A percentile compares a stretch with the other conserved stretches of the same genome.
Evolutionary conservation across 495 filamentous ascomycete genomes (phyloP).

Genomic region (Penicillium antarcticum): DNA sequence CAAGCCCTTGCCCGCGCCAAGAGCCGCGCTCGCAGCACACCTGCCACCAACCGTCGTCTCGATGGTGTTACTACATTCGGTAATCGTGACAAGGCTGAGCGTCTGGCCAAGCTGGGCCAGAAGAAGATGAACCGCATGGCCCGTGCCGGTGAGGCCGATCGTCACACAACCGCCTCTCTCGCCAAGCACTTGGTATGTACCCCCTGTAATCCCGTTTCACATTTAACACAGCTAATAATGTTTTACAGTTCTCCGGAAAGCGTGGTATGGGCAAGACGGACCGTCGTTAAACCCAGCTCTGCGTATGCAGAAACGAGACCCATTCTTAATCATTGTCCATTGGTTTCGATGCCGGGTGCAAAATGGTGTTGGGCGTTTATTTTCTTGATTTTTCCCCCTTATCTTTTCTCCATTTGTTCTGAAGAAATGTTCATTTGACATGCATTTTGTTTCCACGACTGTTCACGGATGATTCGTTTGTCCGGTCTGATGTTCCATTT

Average conservation of each 20-base stretch:
- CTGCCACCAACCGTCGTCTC: slow-evolving; percentile 71
- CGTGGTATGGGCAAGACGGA: slow-evolving; percentile 58
- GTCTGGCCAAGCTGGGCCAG: slow-evolving; percentile 81
- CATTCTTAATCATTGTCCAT: slow-evolving; percentile 36
- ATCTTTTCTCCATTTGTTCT: slow-evolving; percentile 4
- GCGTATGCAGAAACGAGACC: slow-evolving; percentile 26
- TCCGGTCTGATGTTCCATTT: slow-evolving; percentile 1
- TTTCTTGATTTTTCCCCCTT: neutral
- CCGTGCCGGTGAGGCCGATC: slow-evolving; percentile 91
- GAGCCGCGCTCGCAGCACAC: slow-evolving; percentile 74
- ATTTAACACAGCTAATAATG: slow-evolving; percentile 19
- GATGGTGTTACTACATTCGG: slow-evolving; percentile 60
- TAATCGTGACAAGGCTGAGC: slow-evolving; percentile 74
- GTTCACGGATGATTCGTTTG: slow-evolving; percentile 6
- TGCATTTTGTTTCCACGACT: slow-evolving; percentile 9
- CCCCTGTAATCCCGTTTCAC: neutral
- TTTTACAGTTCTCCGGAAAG: slow-evolving; percentile 52
- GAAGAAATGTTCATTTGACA: slow-evolving; percentile 13
- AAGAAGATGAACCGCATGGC: slow-evolving; percentile 99
- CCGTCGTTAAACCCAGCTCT: slow-evolving; percentile 42
- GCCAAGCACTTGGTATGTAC: slow-evolving; percentile 86
- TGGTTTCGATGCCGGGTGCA: slow-evolving; percentile 33
- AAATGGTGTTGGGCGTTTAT: slow-evolving; percentile 33
- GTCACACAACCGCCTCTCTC: slow-evolving; percentile 76
- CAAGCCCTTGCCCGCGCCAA: slow-evolving; percentile 68